Conservation (phyloP, 2,329 filamentous ascomycete genomes). For the Proliferodiscus dingleyae region DNA sequence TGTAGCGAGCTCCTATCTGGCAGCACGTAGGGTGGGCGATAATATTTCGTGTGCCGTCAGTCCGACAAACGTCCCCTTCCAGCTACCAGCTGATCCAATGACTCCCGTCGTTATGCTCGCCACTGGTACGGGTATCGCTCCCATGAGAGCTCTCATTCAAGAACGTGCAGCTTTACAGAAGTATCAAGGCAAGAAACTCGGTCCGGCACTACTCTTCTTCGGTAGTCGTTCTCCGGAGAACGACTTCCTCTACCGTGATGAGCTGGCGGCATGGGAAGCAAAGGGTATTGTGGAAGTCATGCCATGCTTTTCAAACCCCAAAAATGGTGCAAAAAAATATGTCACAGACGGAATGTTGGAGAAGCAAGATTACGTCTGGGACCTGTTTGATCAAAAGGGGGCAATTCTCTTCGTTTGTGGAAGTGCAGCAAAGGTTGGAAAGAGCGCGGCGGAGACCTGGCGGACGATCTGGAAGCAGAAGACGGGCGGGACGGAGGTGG, state of each 20-base stretch:
- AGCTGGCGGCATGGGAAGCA: slow-evolving; percentile 30
- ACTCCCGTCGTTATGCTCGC: slow-evolving; percentile 31
- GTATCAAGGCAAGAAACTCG: slow-evolving; percentile 8
- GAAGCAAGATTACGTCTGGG: slow-evolving; percentile 4
- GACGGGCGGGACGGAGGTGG: slow-evolving; percentile 5
- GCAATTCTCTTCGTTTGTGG: slow-evolving; percentile 14
- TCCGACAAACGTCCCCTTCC: slow-evolving; percentile 32
- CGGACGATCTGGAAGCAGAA: slow-evolving; percentile 9
- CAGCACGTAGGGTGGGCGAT: slow-evolving; percentile 22
- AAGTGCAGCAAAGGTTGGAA: slow-evolving; percentile 5
- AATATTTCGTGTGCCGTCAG: slow-evolving; percentile 52
- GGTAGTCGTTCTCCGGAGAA: slow-evolving; percentile 40
- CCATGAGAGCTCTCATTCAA: slow-evolving; percentile 43
- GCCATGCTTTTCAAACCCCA: slow-evolving; percentile 1
- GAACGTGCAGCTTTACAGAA: slow-evolving; percentile 33
- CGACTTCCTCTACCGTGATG: slow-evolving; percentile 40
- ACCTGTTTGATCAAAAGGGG: slow-evolving; percentile 8
- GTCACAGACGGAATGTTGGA: slow-evolving; percentile 14
- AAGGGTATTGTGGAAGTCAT: slow-evolving; percentile 10
- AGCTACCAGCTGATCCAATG: slow-evolving; percentile 22
- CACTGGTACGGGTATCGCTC: slow-evolving; percentile 38
- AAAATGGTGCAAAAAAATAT: slow-evolving; percentile 2
- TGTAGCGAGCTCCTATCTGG: slow-evolving; percentile 58
- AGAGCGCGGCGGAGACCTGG: slow-evolving; percentile 4
- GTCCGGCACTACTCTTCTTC: slow-evolving; percentile 40